Evolutionary conservation across 768 basidiomycete genomes (phyloP), one percentile per base, ranked within the genome.

Genomic region (Boletus vermiculosoides): DNA sequence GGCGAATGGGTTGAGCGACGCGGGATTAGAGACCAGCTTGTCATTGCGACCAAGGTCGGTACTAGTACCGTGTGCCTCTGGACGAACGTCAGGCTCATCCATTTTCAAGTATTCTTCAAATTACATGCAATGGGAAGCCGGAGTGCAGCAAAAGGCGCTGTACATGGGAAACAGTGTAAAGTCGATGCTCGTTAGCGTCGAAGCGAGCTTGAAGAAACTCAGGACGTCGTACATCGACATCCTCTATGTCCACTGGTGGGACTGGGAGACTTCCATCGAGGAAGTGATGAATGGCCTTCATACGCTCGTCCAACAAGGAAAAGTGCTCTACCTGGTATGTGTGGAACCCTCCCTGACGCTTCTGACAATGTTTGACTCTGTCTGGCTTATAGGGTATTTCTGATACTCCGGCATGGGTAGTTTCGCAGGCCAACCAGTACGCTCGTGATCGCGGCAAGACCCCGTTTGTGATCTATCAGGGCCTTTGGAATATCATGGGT

Each of bases 181-280:
- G 57, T 71, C 63, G 4, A 62, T 80, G 64, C 58, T 61, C 23
- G 7, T 74, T 1, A 66, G 66, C 28, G 64, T 76, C 5, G 69
- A 71, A n/a, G 71, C 66, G 2, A 74, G 71, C 36, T 68, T 80
- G 52, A 73, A 73, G 58, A 85, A 83, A 57, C 74, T 88, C 20
- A 71, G 82, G 44, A 86, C 84, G 0, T 71, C 77, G n/a, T 87
- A 81, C 62, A 77, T 85, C 62, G 83, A 85, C 60, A 76, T 85
- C 48, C 65, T 84, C 31, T 83, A 85, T 57, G 62, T 83, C 6
- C 83, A 84, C 61, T 81, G 75, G 73, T 77, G 78, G 81, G 80
- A 81, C 56, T 79, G 72, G 56, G 66, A 74, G 10, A 78, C 78
- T 6, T 73, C 72, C 12, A 71, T 81, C 33, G 70, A 75, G 47